Evolutionary conservation across 345 rosid species (phyloP).

Genomic region (Moricandia moricandioides): DNA sequence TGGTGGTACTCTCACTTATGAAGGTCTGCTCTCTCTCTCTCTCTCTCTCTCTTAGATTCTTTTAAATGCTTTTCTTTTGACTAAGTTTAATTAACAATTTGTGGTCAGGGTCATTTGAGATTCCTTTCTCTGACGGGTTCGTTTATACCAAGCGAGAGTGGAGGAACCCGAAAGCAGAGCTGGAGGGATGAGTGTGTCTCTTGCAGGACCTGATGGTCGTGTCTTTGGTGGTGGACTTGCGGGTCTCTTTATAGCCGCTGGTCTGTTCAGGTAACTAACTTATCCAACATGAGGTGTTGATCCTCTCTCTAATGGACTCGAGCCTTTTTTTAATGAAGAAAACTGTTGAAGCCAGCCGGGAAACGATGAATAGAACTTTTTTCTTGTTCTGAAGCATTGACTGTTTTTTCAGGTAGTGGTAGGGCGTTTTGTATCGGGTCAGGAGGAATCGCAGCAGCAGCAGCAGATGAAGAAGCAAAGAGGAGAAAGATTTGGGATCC

Average conservation of each 20-base stretch:
- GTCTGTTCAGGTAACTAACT: constrained; percentile 72
- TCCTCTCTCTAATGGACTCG: neutral
- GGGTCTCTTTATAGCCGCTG: constrained; percentile 84
- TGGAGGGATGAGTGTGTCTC: constrained; percentile 95
- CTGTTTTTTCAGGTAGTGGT: constrained; percentile 58
- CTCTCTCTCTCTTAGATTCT: neutral
- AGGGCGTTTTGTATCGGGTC: constrained; percentile 72
- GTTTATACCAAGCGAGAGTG: constrained; percentile 60
- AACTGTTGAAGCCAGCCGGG: no score
- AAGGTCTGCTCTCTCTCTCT: constrained; percentile 48
- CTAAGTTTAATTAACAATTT: neutral
- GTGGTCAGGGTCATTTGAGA: constrained; percentile 83
- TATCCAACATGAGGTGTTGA: neutral
- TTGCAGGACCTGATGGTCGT: constrained; percentile 89
- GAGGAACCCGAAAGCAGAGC: constrained; percentile 81
- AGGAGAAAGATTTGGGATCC: constrained; percentile 25
- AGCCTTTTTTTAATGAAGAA: no score
- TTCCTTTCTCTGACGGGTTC: constrained; percentile 95
- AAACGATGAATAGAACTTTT: no score
- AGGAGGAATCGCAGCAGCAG: constrained; percentile 41
- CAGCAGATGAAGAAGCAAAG: constrained; percentile 60
- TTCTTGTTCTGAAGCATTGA: constrained; percentile 3
- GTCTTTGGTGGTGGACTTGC: constrained; percentile 95
- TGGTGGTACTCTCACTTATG: constrained; percentile 82
- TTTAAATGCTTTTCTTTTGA: neutral